These are phyloP conservation scores for Obelidium mucronatum DNA, from an alignment of 192 early-diverging fungal species.

Conservation along the genomic window DNA sequence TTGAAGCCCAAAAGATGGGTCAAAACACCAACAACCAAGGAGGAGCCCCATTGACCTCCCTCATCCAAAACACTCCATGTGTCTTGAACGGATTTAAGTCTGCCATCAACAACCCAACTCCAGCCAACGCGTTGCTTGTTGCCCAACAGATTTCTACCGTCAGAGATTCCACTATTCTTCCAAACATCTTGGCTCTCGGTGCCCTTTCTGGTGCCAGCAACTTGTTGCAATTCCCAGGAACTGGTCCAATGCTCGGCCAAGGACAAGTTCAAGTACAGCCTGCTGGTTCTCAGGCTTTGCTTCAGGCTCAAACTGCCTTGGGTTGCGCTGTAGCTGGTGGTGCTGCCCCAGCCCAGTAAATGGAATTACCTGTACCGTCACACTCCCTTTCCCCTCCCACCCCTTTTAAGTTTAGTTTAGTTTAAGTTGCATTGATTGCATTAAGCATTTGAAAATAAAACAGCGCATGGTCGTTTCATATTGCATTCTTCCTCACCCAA, in stretches of 20 bases:
- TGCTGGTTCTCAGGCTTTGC: no score
- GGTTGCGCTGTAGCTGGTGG: no score
- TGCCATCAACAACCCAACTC: not conserved
- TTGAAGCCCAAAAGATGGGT: slow-evolving; percentile 3
- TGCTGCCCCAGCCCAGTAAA: no score
- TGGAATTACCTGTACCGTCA: no score
- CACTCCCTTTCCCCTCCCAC: no score
- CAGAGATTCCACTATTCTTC: not conserved
- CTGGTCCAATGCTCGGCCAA: slow-evolving; percentile 3
- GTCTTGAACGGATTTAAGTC: not conserved
- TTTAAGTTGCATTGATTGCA: no score
- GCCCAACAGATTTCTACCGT: not conserved
- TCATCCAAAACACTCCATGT: slow-evolving; percentile 6
- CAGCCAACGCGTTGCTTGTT: not conserved
- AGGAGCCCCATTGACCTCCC: not conserved
- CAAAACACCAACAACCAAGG: slow-evolving; percentile 7
- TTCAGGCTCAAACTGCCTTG: no score
- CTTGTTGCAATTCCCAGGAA: not conserved
- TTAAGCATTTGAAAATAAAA: no score
- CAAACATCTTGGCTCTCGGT: slow-evolving; percentile 2
- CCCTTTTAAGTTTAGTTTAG: no score
- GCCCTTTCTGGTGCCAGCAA: not conserved
- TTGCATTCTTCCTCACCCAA: no score
- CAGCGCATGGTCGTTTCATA: no score
- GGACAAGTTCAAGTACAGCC: no score